phyloP scores from a whole-genome alignment of 2,329 filamentous ascomycete species.

The Colletotrichum sp. region DNA sequence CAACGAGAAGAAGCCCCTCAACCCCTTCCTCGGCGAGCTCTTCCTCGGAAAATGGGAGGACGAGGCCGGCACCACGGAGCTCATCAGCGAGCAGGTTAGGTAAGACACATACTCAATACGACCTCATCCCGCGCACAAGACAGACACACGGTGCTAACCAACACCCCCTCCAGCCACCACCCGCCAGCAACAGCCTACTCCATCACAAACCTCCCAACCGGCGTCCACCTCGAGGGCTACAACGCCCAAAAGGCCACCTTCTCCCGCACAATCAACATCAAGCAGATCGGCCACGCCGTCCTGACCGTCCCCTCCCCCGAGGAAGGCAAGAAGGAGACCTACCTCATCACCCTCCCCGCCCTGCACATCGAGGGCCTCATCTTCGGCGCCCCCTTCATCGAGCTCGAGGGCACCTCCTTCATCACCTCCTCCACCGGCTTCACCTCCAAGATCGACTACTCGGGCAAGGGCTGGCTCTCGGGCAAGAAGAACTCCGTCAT shows the following conservation, averaged over 20 bases:
- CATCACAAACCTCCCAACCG: conserved; percentile 85
- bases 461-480: conserved; percentile 90
- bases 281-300: conserved; percentile 90
- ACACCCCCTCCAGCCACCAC: conserved; percentile 68
- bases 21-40: conserved; percentile 94
- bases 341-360: conserved; percentile 89
- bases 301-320: conserved; percentile 69
- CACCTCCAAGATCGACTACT: conserved; percentile 90
- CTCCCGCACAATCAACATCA: conserved; percentile 90
- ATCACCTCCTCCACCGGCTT: conserved; percentile 89
- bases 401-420: conserved; percentile 84
- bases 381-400: conserved; percentile 85
- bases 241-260: conserved; percentile 98
- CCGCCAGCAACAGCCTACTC: conserved; percentile 94
- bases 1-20: conserved; percentile 97
- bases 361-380: conserved; percentile 95
- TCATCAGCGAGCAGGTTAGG: conserved; percentile 95
- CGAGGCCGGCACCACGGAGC: conserved; percentile 77
- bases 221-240: conserved; percentile 83
- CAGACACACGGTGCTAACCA: not conserved
- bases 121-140: not conserved
- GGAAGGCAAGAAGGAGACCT: conserved; percentile 63
- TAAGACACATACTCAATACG: conserved; percentile 35
- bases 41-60: conserved; percentile 93
- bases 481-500: conserved; percentile 94